Percentiles rank a stretch among this genome's conserved stretches.
Conservation (phyloP, 106 monocot species). For the Vanilla planifolia region DNA sequence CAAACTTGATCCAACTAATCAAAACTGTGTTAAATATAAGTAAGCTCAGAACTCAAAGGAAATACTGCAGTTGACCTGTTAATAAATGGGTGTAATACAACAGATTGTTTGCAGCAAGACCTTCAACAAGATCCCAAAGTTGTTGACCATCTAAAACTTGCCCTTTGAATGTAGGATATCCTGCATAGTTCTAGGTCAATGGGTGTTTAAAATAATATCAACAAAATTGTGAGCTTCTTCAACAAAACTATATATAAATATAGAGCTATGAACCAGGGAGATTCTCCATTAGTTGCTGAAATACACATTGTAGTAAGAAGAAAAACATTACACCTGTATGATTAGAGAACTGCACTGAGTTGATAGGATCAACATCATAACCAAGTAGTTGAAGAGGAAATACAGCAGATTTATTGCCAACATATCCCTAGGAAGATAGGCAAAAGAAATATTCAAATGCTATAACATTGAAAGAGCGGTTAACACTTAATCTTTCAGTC, state of each 20-base stretch:
- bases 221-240: no score
- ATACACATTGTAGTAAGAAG: constrained; percentile 9
- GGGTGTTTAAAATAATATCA: no score
- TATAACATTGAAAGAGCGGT: no score
- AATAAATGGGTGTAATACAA: constrained; percentile 94
- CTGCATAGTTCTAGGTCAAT: constrained; percentile 39
- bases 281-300: constrained; percentile 17
- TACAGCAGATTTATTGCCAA: constrained; percentile 98
- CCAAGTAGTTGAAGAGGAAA: constrained; percentile 99
- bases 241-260: no score
- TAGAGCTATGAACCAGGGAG: no score
- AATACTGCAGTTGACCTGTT: constrained; percentile 45
- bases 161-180: constrained; percentile 93
- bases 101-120: constrained; percentile 79
- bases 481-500: no score
- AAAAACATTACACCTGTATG: constrained; percentile 93
- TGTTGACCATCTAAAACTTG: constrained; percentile 89
- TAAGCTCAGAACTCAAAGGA: not conserved
- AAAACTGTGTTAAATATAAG: not conserved
- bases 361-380: constrained; percentile 98
- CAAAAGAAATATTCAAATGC: no score
- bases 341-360: constrained; percentile 99
- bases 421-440: constrained; percentile 64
- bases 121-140: constrained; percentile 93
- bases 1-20: not conserved